Percentiles rank a stretch among this genome's conserved stretches.
Conservation (phyloP, 208 protist genomes). For the Trypanosoma boissoni region DNA sequence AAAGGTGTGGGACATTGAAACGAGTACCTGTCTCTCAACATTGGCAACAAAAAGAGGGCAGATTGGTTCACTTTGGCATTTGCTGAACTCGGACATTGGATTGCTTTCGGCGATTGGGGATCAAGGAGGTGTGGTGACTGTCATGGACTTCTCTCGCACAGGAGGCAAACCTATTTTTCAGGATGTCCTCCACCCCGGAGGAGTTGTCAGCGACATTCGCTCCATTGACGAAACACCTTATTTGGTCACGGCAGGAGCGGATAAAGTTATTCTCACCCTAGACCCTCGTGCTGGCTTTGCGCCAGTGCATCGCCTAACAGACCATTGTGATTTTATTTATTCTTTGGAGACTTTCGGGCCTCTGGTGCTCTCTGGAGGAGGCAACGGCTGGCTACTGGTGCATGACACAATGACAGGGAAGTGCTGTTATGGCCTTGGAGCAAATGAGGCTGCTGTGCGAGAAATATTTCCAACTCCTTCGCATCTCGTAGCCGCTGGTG, state of each 20-base stretch:
- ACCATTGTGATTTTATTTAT: slow-evolving; percentile 85
- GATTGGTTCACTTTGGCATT: slow-evolving; percentile 53
- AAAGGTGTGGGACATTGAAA: slow-evolving; percentile 77
- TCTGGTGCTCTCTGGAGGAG: slow-evolving; percentile 63
- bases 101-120: slow-evolving; percentile 64
- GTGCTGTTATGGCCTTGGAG: slow-evolving; percentile 75
- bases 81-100: slow-evolving; percentile 32
- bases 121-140: slow-evolving; percentile 65
- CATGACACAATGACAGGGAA: slow-evolving; percentile 62
- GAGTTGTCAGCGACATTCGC: slow-evolving; percentile 64
- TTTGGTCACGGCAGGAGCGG: slow-evolving; percentile 77
- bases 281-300: slow-evolving; percentile 58
- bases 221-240: slow-evolving; percentile 33
- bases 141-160: slow-evolving; percentile 51
- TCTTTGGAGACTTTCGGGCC: slow-evolving; percentile 62
- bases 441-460: slow-evolving; percentile 65
- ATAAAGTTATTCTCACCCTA: slow-evolving; percentile 62
- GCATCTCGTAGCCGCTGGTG: slow-evolving; percentile 61
- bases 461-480: slow-evolving; percentile 52
- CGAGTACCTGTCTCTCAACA: slow-evolving; percentile 40
- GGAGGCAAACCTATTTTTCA: slow-evolving; percentile 46
- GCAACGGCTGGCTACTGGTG: slow-evolving; percentile 82
- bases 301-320: slow-evolving; percentile 38
- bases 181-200: slow-evolving; percentile 61
- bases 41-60: slow-evolving; percentile 65